Evolutionary conservation across 768 basidiomycete species (phyloP), one percentile per base, ranked within the genome.

Genomic region (Galerina marginata): DNA sequence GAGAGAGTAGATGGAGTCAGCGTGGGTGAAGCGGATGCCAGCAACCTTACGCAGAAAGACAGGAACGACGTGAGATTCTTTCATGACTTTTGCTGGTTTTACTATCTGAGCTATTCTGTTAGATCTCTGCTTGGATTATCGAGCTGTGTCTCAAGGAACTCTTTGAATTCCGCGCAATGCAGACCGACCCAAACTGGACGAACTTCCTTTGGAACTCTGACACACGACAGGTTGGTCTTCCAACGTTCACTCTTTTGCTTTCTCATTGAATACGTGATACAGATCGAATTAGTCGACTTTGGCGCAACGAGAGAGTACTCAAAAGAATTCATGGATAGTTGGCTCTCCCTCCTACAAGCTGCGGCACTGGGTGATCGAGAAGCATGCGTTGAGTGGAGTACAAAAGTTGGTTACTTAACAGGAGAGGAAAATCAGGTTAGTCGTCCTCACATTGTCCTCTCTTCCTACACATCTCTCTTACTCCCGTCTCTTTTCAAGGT

Each of bases 101-200:
- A 14, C 7, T 43, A 7, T 15, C 23, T 12, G 7, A 33, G 45
- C 9, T 50, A 33, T 37, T 23, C 16, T 12, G 7, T 10, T 69
- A 98, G 96, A 96, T 99, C 68, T 92, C 95, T 3, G 76, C 83
- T 2, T 79, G 88, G 56, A 85, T 97, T 47, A 81, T 98, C 52
- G 89, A 92, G 47, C 81, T 99, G 6, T 98, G 95, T 70, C 77
- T 99, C 42, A 86, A 83, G 59, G 97, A 99, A 71, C 84, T 99
- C 6, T 97, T 98, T 72, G 81, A 88, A 60, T 96, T 97, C 78
- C 80, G 92, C 33, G 74, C 90, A 44, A 99, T 99, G 97, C 97
- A 99, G 73, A 99, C 96, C 0, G 96, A 99, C 71, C 97, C 97
- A 3, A 99, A 99, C 68, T 99, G 93, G 92, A 92, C 93, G 9